phyloP scores from a whole-genome alignment of 1,139 yeast genomes.

The Pichia sp. region DNA sequence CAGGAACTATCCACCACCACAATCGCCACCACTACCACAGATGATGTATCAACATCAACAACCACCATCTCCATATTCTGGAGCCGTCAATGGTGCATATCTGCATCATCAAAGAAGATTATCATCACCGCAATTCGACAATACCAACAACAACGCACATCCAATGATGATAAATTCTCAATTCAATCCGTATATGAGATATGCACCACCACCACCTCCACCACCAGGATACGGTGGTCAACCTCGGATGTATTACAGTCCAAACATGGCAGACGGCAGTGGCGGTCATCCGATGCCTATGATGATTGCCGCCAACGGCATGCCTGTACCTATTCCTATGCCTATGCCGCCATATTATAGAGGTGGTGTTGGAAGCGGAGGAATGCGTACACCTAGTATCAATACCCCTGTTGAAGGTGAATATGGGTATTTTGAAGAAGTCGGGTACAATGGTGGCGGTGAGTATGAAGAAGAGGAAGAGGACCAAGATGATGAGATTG shows the following conservation, averaged over 20 bases:
- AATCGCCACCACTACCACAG: too few species aligned
- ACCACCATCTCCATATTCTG: too few species aligned
- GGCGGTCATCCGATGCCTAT: too few species aligned
- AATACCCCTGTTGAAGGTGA: neutral
- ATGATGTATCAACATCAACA: too few species aligned
- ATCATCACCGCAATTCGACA: neutral
- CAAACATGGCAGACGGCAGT: too few species aligned
- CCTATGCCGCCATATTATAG: neutral
- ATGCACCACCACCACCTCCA: neutral
- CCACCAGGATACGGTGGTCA: neutral
- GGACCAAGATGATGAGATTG: constrained; percentile 15
- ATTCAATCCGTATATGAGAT: constrained; percentile 1
- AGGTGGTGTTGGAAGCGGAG: too few species aligned
- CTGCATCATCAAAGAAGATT: neutral
- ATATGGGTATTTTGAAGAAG: neutral
- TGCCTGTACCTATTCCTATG: neutral
- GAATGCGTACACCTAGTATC: too few species aligned
- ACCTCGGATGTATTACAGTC: neutral
- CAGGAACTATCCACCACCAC: neutral
- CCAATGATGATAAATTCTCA: neutral
- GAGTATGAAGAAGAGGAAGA: constrained; percentile 31
- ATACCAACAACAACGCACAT: neutral
- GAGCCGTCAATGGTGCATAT: too few species aligned
- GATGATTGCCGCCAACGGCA: neutral
- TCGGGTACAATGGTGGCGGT: constrained; percentile 32